Base-by-base conservation (phyloP, 768 basidiomycete species). In the Leccinellum luteum region DNA sequence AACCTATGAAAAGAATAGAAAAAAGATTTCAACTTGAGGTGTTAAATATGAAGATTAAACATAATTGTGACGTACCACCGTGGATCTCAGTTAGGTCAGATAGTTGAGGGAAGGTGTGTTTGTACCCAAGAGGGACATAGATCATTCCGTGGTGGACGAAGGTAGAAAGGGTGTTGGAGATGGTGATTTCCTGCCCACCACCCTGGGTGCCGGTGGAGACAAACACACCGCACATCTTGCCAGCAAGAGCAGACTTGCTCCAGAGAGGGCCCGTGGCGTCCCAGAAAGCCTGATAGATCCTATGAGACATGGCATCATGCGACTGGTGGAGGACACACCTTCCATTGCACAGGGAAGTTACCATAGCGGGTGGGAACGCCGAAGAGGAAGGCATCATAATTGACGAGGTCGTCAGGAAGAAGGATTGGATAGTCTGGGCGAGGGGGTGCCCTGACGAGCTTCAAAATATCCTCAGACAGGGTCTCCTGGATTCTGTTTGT, bases 401-500 rank as follows among this genome's bases (percentile, higher is more conserved):
- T 62, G 64, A 64, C 62, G 54, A 72, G 70, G 59, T 73, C 71
- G 6, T 70, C 65, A 10, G 71, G 71, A 49, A 69, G 57, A 23
- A 72, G 57, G 50, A 65, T 28, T 3, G 67, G 68, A 73, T 92
- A 92, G 64, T 82, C 76, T 50, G 85, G 81, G 69, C 88, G 90
- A 13, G 87, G 73, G 5, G 86, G 83, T 1, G 90, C 91, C 64
- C 84, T 75, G 81, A 95, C 82, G 69, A 81, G 81, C 53, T 72
- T 71, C 56, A 94, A 76, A 54, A 94, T 71, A 27, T 92, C 89
- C 17, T 81, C 72, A 3, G 87, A 73, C 55, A 96, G 86, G 17
- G 91, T 96, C 75, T 96, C 94, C 57, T 89, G 76, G 61, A 95
- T 82, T 69, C 89, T 91, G 28, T 12, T 23, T 4, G 8, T 1